Conservation (phyloP, 495 filamentous ascomycete genomes). For the Lichina pygmaea region DNA sequence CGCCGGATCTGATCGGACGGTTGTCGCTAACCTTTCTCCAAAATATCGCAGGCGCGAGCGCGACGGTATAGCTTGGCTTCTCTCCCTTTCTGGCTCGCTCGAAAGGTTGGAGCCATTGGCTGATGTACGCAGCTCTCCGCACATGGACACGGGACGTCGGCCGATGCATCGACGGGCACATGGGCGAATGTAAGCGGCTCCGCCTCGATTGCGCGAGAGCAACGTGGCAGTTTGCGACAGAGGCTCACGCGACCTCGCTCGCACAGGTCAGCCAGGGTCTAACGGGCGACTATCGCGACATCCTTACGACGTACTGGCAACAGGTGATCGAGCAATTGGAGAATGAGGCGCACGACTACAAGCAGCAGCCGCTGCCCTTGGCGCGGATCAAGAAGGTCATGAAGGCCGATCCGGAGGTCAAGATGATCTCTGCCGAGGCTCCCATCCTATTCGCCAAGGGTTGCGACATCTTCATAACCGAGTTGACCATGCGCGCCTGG, state of each 20-base stretch:
- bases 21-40: too few relatives aligned
- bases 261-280: slow-evolving; percentile 79
- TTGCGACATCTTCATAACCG: slow-evolving; percentile 98
- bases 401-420: slow-evolving; percentile 97
- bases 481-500: slow-evolving; percentile 99
- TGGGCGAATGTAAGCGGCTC: slow-evolving; percentile 62
- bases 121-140: slow-evolving; percentile 26
- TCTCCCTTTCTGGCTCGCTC: slow-evolving; percentile 1
- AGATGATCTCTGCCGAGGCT: slow-evolving; percentile 98
- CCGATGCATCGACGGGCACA: slow-evolving; percentile 72
- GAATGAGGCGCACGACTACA: slow-evolving; percentile 89
- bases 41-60: slow-evolving; percentile 37
- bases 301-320: slow-evolving; percentile 96
- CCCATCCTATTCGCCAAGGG: slow-evolving; percentile 97
- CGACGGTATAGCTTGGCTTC: slow-evolving; percentile 23
- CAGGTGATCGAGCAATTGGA: slow-evolving; percentile 89
- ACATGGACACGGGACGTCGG: slow-evolving; percentile 54
- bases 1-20: too few relatives aligned
- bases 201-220: not conserved
- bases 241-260: not conserved
- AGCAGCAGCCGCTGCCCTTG: slow-evolving; percentile 81
- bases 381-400: slow-evolving; percentile 99
- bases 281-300: slow-evolving; percentile 77
- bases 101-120: slow-evolving; percentile 5
- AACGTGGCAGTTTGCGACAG: too few relatives aligned